phyloP scores from a whole-genome alignment of 148 eudicot genomes.

The Agrostemma githago region DNA sequence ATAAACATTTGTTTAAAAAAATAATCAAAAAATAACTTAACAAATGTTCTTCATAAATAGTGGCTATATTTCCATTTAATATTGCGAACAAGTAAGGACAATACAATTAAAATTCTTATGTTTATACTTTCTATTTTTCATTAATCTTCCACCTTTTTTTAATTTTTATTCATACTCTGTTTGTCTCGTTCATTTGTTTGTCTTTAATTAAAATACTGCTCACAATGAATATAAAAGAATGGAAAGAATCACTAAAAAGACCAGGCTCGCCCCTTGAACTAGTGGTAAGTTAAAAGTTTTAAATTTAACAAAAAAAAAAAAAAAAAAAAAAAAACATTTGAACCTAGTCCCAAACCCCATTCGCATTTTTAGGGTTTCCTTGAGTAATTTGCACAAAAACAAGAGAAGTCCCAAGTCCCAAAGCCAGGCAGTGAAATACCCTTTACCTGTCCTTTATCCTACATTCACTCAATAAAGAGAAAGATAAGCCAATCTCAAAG shows the following conservation, averaged over 20 bases:
- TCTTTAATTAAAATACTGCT: too few relatives aligned
- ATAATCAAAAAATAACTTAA: background rate
- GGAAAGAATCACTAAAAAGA: too few relatives aligned
- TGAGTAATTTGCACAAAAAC: background rate
- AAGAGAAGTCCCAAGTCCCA: conserved; percentile 22
- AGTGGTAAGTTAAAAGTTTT: background rate
- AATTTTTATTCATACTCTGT: too few relatives aligned
- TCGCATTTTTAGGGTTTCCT: conserved; percentile 24
- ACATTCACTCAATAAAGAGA: conserved; percentile 18
- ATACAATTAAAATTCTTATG: too few relatives aligned
- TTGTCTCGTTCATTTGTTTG: too few relatives aligned
- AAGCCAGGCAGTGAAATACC: conserved; percentile 23
- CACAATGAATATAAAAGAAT: too few relatives aligned
- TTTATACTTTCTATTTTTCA: too few relatives aligned
- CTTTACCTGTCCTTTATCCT: conserved; percentile 2
- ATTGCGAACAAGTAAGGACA: too few relatives aligned
- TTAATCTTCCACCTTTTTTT: too few relatives aligned
- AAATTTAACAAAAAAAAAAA: too few relatives aligned
- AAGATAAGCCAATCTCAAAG: conserved; percentile 23
- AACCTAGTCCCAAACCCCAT: background rate
- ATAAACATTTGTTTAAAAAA: background rate
- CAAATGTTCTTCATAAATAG: background rate
- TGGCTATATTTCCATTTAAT: too few relatives aligned
- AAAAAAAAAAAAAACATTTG: background rate
- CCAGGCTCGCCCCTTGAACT: too few relatives aligned